phyloP scores from a whole-genome alignment of 1,139 yeast species.

The Suhomyces wounanorum region DNA sequence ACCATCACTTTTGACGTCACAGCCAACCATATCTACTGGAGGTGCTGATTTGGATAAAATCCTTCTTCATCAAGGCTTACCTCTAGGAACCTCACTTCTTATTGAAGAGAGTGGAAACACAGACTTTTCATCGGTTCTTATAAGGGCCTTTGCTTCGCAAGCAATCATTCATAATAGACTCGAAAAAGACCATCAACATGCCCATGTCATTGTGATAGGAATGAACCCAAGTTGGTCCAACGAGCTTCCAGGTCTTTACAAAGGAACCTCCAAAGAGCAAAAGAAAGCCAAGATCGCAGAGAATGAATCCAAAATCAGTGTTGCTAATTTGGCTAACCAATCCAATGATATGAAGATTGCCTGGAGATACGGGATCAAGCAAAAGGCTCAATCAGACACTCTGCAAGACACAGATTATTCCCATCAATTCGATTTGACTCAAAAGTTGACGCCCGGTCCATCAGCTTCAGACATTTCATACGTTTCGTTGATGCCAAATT shows the following conservation, averaged over 20 bases:
- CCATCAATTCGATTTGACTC: conserved; percentile 76
- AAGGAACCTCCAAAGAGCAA: conserved; percentile 68
- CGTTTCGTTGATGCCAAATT: conserved; percentile 39
- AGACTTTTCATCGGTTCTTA: conserved; percentile 76
- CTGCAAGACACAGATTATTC: conserved; percentile 35
- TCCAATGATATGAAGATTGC: conserved; percentile 71
- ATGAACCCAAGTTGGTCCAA: conserved; percentile 61
- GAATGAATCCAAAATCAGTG: conserved; percentile 66
- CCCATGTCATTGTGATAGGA: conserved; percentile 73
- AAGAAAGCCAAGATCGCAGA: conserved; percentile 59
- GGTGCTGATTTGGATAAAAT: conserved; percentile 71
- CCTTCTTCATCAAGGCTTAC: conserved; percentile 81
- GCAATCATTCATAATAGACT: conserved; percentile 72
- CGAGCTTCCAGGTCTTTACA: conserved; percentile 78
- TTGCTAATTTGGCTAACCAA: conserved; percentile 54
- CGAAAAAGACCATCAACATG: conserved; percentile 36
- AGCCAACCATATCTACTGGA: conserved; percentile 78
- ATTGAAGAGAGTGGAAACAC: conserved; percentile 88
- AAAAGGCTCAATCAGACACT: conserved; percentile 30
- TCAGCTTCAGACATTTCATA: conserved; percentile 59
- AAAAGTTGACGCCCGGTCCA: conserved; percentile 68
- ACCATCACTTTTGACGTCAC: conserved; percentile 78
- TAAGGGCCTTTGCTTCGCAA: conserved; percentile 75
- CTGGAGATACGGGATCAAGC: conserved; percentile 77
- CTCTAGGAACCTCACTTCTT: conserved; percentile 69